Percentiles rank a stretch among this genome's conserved stretches.
phyloP scores from a whole-genome alignment of 1,139 yeast genomes.

The Debaryomyces sp. region DNA sequence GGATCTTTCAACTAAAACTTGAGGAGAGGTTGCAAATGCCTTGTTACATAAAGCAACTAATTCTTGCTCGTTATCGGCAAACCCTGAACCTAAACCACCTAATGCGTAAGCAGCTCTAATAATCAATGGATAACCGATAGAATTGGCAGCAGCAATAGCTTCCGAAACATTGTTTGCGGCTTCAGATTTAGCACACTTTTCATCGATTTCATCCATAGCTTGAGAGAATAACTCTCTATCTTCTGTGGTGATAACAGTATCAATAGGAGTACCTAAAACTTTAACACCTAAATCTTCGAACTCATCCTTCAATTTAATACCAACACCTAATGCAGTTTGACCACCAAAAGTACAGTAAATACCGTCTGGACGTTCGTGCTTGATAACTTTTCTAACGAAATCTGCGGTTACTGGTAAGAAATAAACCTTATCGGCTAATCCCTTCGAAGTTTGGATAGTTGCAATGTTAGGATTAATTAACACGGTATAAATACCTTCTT shows the following conservation, averaged over 20 bases:
- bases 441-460: conserved; percentile 97
- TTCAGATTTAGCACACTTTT: conserved; percentile 91
- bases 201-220: conserved; percentile 93
- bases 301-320: conserved; percentile 94
- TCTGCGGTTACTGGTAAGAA: conserved; percentile 96
- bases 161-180: conserved; percentile 81
- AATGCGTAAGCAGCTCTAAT: conserved; percentile 97
- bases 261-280: conserved; percentile 95
- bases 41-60: conserved; percentile 81
- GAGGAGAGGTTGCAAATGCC: conserved; percentile 96
- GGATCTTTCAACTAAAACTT: conserved; percentile 91
- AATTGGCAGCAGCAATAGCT: conserved; percentile 81
- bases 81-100: conserved; percentile 98
- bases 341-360: conserved; percentile 98
- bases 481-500: conserved; percentile 95
- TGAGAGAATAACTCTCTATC: conserved; percentile 94
- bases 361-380: conserved; percentile 96
- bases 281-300: conserved; percentile 89
- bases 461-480: conserved; percentile 98
- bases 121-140: conserved; percentile 93
- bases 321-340: conserved; percentile 95
- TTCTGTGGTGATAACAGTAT: conserved; percentile 94
- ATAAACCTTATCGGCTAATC: conserved; percentile 96
- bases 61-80: conserved; percentile 88
- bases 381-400: conserved; percentile 91